Conservation (phyloP, 345 rosid genomes). For the Linum usitatissimum region DNA sequence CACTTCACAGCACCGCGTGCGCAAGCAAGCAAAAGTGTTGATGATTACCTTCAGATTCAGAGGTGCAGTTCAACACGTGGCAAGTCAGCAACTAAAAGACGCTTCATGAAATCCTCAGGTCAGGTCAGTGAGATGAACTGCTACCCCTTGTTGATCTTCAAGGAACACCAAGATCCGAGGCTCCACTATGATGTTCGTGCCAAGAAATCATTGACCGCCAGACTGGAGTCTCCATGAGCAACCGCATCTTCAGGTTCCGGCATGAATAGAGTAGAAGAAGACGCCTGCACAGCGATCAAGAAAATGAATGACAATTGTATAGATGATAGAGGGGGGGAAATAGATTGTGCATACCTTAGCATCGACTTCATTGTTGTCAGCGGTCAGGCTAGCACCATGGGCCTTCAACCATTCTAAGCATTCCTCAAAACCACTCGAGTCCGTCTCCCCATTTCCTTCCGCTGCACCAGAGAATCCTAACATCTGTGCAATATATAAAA, state of each 20-base stretch:
- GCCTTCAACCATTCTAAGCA: conserved; percentile 84
- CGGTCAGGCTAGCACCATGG: conserved; percentile 62
- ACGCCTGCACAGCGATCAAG: conserved; percentile 39
- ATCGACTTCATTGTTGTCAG: conserved; percentile 69
- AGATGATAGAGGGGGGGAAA: not conserved
- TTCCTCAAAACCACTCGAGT: conserved; percentile 46
- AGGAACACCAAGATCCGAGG: no score
- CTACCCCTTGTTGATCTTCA: no score
- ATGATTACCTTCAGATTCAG: no score
- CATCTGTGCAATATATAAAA: conserved; percentile 59
- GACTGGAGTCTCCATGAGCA: conserved; percentile 78
- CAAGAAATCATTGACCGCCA: conserved; percentile 85
- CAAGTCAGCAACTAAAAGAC: no score
- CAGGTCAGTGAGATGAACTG: no score
- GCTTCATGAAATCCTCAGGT: no score
- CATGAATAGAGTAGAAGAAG: conserved; percentile 64
- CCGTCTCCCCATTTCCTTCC: conserved; percentile 51
- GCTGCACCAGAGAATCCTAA: conserved; percentile 47
- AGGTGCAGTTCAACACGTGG: no score
- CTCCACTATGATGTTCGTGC: conserved; percentile 31
- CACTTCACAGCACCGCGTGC: no score
- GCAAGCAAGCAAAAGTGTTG: no score
- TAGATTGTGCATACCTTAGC: conserved; percentile 40
- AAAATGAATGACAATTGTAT: not conserved
- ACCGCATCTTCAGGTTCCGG: conserved; percentile 97